phyloP scores from a whole-genome alignment of 2,329 filamentous ascomycete genomes.

The Cladosporium austrohemisphaericum region DNA sequence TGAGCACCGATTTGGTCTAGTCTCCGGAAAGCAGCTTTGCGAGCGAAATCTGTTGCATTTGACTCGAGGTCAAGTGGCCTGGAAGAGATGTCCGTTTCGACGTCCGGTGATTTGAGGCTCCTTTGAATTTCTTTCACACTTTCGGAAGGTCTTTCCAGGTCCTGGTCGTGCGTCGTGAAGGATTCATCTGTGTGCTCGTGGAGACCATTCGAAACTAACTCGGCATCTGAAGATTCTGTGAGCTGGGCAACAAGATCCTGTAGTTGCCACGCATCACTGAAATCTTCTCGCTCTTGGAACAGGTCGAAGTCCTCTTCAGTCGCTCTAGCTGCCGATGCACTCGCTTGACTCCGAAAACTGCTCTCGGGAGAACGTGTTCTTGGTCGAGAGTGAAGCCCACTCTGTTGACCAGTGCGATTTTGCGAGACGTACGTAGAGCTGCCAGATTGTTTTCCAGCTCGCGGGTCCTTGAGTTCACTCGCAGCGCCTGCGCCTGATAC shows the following conservation, averaged over 20 bases:
- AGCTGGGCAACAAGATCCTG: too few relatives aligned
- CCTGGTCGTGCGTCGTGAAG: too few relatives aligned
- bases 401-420: too few relatives aligned
- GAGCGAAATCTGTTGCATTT: neutral
- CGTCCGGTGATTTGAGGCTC: too few relatives aligned
- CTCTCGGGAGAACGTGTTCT: neutral
- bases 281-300: neutral
- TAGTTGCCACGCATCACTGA: neutral
- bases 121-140: too few relatives aligned
- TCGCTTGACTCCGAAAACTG: neutral
- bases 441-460: neutral
- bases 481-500: neutral
- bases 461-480: neutral
- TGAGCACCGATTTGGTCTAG: conserved; percentile 2
- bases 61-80: too few relatives aligned
- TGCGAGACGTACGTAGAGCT: neutral
- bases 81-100: too few relatives aligned
- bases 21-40: neutral
- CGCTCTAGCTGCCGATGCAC: neutral
- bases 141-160: too few relatives aligned
- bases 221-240: too few relatives aligned
- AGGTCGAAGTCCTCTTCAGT: conserved; percentile 1
- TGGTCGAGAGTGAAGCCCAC: neutral
- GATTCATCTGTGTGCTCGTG: too few relatives aligned
- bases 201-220: too few relatives aligned